A percentile compares a stretch with the other conserved stretches of the same genome.
Evolutionary conservation across 495 filamentous ascomycete genomes (phyloP).

Genomic region (Friedmanniomyces simplex): DNA sequence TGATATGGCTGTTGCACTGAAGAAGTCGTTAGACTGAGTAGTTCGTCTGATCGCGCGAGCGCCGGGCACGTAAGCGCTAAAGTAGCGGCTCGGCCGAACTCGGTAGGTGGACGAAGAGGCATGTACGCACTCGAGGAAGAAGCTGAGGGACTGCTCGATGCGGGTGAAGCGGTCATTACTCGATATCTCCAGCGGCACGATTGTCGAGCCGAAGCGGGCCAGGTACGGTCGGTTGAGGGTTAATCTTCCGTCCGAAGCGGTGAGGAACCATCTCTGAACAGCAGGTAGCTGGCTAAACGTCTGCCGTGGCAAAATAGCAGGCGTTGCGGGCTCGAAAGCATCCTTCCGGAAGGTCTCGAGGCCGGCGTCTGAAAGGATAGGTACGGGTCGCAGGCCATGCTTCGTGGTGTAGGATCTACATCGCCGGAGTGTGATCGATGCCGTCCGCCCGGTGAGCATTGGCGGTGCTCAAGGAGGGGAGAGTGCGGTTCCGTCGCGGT

Average conservation of each 20-base stretch:
- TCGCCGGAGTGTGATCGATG: neutral
- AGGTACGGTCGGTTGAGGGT: conserved; percentile 43
- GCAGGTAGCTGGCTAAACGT: conserved; percentile 42
- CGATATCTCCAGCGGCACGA: conserved; percentile 52
- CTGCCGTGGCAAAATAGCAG: conserved; percentile 39
- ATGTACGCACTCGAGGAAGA: conserved; percentile 45
- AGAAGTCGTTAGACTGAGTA: conserved; percentile 16
- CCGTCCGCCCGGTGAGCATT: neutral
- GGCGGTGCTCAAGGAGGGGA: neutral
- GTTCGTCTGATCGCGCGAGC: conserved; percentile 15
- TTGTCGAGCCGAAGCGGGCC: conserved; percentile 36
- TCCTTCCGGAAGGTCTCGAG: conserved; percentile 39
- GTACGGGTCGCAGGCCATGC: neutral
- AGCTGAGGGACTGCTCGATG: conserved; percentile 45
- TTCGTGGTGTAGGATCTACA: conserved; percentile 7
- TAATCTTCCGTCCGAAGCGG: neutral
- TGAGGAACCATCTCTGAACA: conserved; percentile 44
- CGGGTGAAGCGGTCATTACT: conserved; percentile 36
- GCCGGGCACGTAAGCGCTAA: conserved; percentile 15
- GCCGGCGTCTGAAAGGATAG: conserved; percentile 11
- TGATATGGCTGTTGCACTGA: conserved; percentile 11
- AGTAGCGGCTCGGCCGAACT: conserved; percentile 11
- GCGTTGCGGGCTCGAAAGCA: conserved; percentile 39
- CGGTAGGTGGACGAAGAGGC: conserved; percentile 9
- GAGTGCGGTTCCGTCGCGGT: neutral